Conservation (phyloP, 768 basidiomycete genomes). For the Tephrocybe sp. region DNA sequence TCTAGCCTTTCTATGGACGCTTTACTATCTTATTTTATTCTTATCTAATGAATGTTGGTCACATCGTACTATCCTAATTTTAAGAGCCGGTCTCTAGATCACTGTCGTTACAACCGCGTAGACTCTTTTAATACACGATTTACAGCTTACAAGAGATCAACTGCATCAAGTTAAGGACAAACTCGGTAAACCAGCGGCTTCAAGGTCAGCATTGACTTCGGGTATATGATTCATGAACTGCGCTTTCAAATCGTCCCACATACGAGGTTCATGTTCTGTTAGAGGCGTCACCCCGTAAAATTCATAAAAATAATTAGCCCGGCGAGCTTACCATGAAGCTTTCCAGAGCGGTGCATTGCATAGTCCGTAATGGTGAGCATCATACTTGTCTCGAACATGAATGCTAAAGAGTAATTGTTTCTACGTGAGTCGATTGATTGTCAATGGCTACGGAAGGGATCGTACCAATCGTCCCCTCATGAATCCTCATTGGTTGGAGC, state of each 20-base stretch:
- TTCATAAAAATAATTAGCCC: neutral
- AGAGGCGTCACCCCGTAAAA: neutral
- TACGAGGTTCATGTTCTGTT: constrained; percentile 60
- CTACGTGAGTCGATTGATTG: no score
- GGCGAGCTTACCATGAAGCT: constrained; percentile 58
- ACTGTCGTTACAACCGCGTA: no score
- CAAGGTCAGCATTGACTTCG: constrained; percentile 51
- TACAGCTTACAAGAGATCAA: neutral
- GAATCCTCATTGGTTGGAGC: constrained; percentile 48
- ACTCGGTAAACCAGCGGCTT: constrained; percentile 37
- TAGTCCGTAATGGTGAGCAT: constrained; percentile 65
- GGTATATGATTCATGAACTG: constrained; percentile 60
- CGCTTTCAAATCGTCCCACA: constrained; percentile 63
- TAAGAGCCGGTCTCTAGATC: no score
- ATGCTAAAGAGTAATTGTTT: no score
- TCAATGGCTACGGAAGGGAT: no score
- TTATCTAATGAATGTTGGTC: no score
- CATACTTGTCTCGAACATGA: constrained; percentile 68
- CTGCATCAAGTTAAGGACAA: constrained; percentile 11
- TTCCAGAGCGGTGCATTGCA: constrained; percentile 59
- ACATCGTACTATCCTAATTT: no score
- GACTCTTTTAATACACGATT: neutral
- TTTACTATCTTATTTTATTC: neutral
- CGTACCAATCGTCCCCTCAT: constrained; percentile 55
- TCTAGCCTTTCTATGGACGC: neutral